phyloP scores from a whole-genome alignment of 2,329 filamentous ascomycete species.

The Monosporascus ibericus region DNA sequence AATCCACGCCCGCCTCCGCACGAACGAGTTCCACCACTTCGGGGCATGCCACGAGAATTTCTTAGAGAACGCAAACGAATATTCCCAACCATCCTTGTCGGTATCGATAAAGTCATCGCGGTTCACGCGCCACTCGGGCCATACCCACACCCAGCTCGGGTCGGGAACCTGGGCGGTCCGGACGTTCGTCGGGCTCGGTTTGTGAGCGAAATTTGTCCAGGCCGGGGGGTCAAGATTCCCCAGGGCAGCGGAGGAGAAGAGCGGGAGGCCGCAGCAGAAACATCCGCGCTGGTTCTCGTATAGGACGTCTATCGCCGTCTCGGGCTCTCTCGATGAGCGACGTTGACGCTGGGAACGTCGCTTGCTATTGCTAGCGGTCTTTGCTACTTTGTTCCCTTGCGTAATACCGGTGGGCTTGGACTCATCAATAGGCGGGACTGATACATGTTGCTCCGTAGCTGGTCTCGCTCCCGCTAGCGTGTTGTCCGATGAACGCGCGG shows the following conservation, averaged over 20 bases:
- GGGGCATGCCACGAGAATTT: slow-evolving; percentile 81
- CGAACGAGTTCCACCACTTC: slow-evolving; percentile 91
- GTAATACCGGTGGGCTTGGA: not conserved
- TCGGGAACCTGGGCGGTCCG: slow-evolving; percentile 89
- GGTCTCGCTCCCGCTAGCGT: slow-evolving; percentile 8
- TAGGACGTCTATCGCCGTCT: slow-evolving; percentile 70
- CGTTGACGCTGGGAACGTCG: slow-evolving; percentile 2
- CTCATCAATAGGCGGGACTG: slow-evolving; percentile 3
- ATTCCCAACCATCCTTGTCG: slow-evolving; percentile 93
- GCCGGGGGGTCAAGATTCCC: slow-evolving; percentile 78
- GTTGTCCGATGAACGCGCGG: slow-evolving; percentile 4
- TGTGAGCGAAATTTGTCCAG: slow-evolving; percentile 71
- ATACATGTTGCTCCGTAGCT: slow-evolving; percentile 8
- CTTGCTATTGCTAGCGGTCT: slow-evolving; percentile 3
- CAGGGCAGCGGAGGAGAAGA: slow-evolving; percentile 84
- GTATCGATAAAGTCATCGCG: slow-evolving; percentile 63
- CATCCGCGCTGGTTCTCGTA: slow-evolving; percentile 94
- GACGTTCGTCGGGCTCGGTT: slow-evolving; percentile 59
- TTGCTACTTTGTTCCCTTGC: slow-evolving; percentile 2
- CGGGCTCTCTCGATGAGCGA: slow-evolving; percentile 24
- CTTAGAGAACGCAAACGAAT: slow-evolving; percentile 78
- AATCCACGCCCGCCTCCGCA: slow-evolving; percentile 84
- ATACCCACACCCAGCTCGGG: slow-evolving; percentile 88
- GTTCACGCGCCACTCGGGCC: slow-evolving; percentile 58
- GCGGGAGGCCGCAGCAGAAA: slow-evolving; percentile 80